Evolutionary conservation across 2,329 filamentous ascomycete genomes (phyloP), one percentile per base, ranked within the genome.

Genomic region (Fusarium staphyleae): DNA sequence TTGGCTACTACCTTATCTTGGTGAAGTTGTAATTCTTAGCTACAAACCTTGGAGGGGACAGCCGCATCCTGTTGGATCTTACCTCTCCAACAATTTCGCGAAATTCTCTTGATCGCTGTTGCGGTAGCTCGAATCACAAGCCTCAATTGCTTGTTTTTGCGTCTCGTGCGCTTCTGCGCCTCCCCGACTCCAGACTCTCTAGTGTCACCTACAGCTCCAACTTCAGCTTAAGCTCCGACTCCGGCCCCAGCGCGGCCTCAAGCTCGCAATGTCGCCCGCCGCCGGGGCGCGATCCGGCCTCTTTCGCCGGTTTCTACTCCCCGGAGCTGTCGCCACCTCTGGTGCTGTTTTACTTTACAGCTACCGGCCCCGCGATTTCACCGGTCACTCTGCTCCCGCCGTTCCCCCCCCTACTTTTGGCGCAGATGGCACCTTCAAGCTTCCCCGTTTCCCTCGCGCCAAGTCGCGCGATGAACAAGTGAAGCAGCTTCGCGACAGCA

Each of bases 361-460:
- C 60, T 89, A 89, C 73, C 84, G 87, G 30, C 88, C 88, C 11
- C 82, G 87, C 66, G 85, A 89, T 70, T 88, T 91, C 55, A 88
- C 88, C 39, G 88, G 88, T 44, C 82, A 81, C 60, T 86, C 89
- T 60, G 82, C 83, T 11, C 82, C 88, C 4, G 84, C 82, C 3
- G 88, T 90, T 2, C 87, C 87, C 29, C 88, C 88, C 14, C 88
- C 88, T 2, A 86, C 85, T 52, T 88, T 86, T 68, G 85, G 85
- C 63, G 81, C 86, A 59, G 86, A 87, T 61, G 88, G 88, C 59
- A 79, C 83, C 48, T 89, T 90, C 72, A 81, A 77, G 60, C 82
- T 88, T 33, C 87, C 87, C 12, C 78, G 78, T 30, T 90, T 89
- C 66, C 87, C 87, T n/a, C 76, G 74, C 46, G 76, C 85, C 50